phyloP scores from a whole-genome alignment of 129 eudicot species.

The Flaveria sonorensis region DNA sequence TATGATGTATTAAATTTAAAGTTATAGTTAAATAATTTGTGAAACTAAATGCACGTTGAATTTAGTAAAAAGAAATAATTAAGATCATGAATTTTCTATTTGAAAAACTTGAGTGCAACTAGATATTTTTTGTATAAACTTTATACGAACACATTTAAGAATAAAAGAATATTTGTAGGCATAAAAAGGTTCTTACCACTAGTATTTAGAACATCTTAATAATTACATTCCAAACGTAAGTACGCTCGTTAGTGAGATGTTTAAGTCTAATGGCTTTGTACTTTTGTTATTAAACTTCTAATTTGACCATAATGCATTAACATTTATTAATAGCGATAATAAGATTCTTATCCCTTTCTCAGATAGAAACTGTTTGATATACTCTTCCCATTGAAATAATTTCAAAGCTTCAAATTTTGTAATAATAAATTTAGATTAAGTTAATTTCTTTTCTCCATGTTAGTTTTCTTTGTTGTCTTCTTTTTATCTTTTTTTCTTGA shows the following conservation, averaged over 20 bases:
- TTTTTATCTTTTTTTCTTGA: no score
- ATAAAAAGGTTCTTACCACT: neutral
- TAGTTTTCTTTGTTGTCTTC: no score
- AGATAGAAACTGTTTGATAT: no score
- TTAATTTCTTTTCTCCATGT: no score
- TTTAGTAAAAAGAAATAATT: neutral
- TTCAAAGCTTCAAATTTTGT: no score
- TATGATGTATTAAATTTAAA: no score
- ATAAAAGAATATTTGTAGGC: conserved; percentile 1
- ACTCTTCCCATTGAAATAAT: no score
- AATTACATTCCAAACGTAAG: neutral
- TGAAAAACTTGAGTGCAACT: conserved; percentile 3
- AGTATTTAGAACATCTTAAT: neutral
- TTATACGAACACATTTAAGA: neutral
- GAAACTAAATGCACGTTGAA: neutral
- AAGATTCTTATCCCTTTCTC: neutral
- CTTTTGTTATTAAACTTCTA: no score
- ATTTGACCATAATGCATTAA: no score
- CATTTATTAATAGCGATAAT: neutral
- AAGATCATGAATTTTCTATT: neutral
- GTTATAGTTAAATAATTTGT: no score
- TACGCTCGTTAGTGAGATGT: neutral
- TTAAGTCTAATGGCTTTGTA: neutral
- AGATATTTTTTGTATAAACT: conserved; percentile 9
- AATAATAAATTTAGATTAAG: no score